Base-by-base conservation (phyloP, 805 yeast genomes). In the Blastobotrys peoriensis region DNA sequence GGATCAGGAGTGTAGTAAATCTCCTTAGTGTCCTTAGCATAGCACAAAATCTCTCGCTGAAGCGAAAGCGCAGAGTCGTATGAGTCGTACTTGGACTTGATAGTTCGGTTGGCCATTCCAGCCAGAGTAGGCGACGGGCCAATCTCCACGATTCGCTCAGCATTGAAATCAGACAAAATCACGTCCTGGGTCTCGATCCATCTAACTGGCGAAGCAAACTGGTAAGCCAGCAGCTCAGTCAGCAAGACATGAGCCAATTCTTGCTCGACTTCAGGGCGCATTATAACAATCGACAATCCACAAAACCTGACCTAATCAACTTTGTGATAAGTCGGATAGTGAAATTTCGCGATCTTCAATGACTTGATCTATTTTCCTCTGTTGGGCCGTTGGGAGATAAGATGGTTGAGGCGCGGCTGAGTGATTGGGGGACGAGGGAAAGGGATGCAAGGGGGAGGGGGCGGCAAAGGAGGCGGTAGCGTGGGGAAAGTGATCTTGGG, bases 111-210 rank as follows among this genome's bases (percentile, higher is more conserved):
- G 53, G 98, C 98, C 99, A 93, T 93, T 55, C 98, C 98, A 34
- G 97, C 93, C 64, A 93, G 76, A 36, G 98, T 93, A 49, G 99
- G 98, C 40, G 98, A 88, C 50, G 99, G 99, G 45, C 99, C 99
- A 53, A 93, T 86, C 69, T 93, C 99, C 55, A 93, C 96, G 50
- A 93, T 91, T 63, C 98, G 79, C 71, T 94, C 98, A 50, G 97
- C 84, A 69, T 91, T 88, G 78, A 79, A 83, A 58, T 88, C 93
- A 66, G 86, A 85, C 65, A 93, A 78, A 64, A 93, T 85, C 47
- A 93, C 98, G 72, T 93, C 98, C 70, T 93, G 99, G 51, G 98
- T 93, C 67, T 94, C 98, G 66, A 94, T 93, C 98, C 99, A 93
- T 76, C 98, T 82, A 54, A 93, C 99, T 39, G 99, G 98, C 51